Percentiles rank a stretch among this genome's conserved stretches.
Conservation (phyloP, 129 eudicot genomes). For the Apium graveolens region DNA sequence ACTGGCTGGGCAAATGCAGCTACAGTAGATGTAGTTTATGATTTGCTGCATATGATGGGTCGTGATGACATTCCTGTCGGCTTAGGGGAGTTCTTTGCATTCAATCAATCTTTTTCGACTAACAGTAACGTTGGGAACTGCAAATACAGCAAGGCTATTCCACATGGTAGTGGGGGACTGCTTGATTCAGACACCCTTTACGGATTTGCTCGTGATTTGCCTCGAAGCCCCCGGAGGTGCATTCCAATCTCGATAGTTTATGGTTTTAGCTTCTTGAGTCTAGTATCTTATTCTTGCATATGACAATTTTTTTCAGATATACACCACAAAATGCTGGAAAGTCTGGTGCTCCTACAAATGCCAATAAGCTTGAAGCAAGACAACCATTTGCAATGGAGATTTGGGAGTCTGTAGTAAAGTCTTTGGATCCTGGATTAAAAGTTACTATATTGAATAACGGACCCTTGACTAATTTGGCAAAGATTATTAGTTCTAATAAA, state of each 20-base stretch:
- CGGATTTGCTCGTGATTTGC: conserved; percentile 76
- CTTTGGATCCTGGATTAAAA: conserved; percentile 39
- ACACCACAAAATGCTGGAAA: conserved; percentile 62
- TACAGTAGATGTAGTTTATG: conserved; percentile 70
- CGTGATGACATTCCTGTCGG: conserved; percentile 89
- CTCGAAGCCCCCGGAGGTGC: conserved; percentile 81
- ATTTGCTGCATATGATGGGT: conserved; percentile 94
- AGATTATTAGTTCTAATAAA: conserved; percentile 46
- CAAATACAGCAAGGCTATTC: conserved; percentile 65
- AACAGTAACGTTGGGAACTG: conserved; percentile 51
- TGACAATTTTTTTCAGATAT: conserved; percentile 38
- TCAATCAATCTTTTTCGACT: conserved; percentile 52
- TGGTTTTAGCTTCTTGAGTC: neutral
- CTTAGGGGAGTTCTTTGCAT: conserved; percentile 65
- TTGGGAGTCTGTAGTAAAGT: conserved; percentile 51
- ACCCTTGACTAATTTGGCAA: conserved; percentile 68
- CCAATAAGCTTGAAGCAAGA: conserved; percentile 64
- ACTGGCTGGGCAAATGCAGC: conserved; percentile 96
- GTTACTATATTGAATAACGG: conserved; percentile 68
- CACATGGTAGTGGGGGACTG: conserved; percentile 87
- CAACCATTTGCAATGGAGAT: conserved; percentile 66
- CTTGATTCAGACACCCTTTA: conserved; percentile 80
- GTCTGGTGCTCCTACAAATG: conserved; percentile 71
- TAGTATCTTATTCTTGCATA: neutral
- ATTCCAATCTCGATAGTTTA: neutral